Base-by-base conservation (phyloP, 139 green algal genomes). In the Picochlorum sp. region DNA sequence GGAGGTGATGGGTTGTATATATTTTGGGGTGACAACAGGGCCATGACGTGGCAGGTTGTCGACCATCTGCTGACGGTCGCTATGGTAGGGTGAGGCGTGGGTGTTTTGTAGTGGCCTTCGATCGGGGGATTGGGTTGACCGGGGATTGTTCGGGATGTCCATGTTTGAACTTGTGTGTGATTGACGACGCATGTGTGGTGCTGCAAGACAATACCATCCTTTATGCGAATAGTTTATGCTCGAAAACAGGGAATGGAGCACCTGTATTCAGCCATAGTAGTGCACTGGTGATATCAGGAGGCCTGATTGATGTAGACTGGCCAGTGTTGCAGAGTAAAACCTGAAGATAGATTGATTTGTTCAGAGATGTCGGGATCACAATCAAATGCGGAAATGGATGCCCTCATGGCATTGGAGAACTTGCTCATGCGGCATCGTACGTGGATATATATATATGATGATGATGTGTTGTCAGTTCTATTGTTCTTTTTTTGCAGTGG, bases 401-500 rank as follows among this genome's bases (percentile, higher is more conserved):
- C 77, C 1, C 57, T 85, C 13, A 72, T 74, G 32, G 79, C 75
- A 8, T 59, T 83, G 13, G 75, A 1, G 67, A 68, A 10, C 66
- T 85, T 26, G 75, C 75, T 32, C 56, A 72, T 44, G 74, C 80
- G 68, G 79, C 79, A 9, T 75, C 65, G 75, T 83, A 52, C 51
- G 68, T 45, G 47, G 3, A 24, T n/a, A n/a, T 20, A 66, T 59
- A 47, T 52, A 18, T 18, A 20, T 54, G 47, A 54, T 54, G 47
- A 54, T 21, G 63, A 60, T 69, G 63, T 47, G 16, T 26, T 50
- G 21, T 50, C 65, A 72, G 69, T 50, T 13, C 34, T n/a, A 15
- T 32, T 58, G 21, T 15, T 41, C 9, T 26, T 67, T n/a, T 34
- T 7, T 59, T 59, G 51, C 11, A 59, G 51, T 30, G 51, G 23